These are phyloP conservation scores for Xylariaceae sp. DNA, from an alignment of 2,329 filamentous ascomycete species.

Conservation along the genomic window DNA sequence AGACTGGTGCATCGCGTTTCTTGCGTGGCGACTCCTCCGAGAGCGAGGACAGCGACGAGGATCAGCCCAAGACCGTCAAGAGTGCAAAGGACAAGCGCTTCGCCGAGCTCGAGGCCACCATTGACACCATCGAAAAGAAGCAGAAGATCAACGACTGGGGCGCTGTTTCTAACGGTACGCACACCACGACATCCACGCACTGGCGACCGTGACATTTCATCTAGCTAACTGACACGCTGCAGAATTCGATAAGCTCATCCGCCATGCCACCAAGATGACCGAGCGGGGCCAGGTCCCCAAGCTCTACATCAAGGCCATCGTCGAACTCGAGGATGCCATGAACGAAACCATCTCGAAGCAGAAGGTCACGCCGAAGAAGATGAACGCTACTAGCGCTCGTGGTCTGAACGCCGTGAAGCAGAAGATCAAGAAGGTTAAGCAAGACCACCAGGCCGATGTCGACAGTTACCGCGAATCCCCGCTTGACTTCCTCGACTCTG, in stretches of 20 bases:
- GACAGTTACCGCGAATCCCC: constrained; percentile 74
- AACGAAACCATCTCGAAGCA: constrained; percentile 92
- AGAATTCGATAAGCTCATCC: constrained; percentile 95
- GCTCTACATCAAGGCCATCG: constrained; percentile 85
- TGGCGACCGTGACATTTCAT: neutral
- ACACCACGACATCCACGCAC: neutral
- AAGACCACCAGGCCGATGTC: constrained; percentile 83
- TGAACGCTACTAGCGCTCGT: constrained; percentile 93
- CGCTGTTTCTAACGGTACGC: constrained; percentile 78
- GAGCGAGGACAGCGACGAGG: constrained; percentile 81
- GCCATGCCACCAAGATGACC: constrained; percentile 73
- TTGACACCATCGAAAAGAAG: constrained; percentile 91
- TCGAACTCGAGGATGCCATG: constrained; percentile 90
- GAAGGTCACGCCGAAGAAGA: constrained; percentile 95
- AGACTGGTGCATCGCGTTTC: constrained; percentile 74
- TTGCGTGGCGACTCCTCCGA: constrained; percentile 70
- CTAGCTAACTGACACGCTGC: constrained; percentile 14
- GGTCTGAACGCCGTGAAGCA: constrained; percentile 96
- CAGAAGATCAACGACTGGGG: constrained; percentile 98
- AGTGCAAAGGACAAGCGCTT: constrained; percentile 97
- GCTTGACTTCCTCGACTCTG: constrained; percentile 37
- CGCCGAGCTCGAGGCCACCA: constrained; percentile 85
- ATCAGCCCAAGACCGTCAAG: constrained; percentile 81
- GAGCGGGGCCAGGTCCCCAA: constrained; percentile 78
- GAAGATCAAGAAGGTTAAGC: constrained; percentile 97